Conservation (phyloP, 1,139 yeast genomes). For the Wickerhamomyces sp. region DNA sequence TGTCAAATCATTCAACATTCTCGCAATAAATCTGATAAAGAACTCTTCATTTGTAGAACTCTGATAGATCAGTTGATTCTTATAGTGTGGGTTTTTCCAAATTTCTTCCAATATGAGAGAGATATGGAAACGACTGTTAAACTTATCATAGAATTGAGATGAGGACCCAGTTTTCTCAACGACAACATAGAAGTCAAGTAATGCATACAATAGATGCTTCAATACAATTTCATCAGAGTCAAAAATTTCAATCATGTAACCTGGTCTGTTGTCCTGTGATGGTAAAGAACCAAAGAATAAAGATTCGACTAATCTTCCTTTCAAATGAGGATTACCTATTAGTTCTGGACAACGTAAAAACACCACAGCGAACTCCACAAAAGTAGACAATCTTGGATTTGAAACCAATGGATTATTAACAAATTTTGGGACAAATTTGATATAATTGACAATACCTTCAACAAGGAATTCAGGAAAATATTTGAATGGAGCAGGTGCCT, state of each 20-base stretch:
- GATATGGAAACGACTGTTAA: conserved; percentile 83
- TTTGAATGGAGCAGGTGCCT: conserved; percentile 74
- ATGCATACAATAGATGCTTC: conserved; percentile 69
- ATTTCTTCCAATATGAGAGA: conserved; percentile 77
- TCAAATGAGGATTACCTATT: conserved; percentile 89
- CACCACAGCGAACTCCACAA: conserved; percentile 68
- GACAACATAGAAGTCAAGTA: conserved; percentile 87
- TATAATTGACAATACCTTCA: conserved; percentile 77
- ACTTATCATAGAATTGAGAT: conserved; percentile 93
- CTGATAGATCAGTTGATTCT: conserved; percentile 62
- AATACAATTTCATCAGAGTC: conserved; percentile 57
- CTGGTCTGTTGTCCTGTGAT: conserved; percentile 53
- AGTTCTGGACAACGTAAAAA: conserved; percentile 81
- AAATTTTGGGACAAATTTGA: conserved; percentile 60
- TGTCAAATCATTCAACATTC: conserved; percentile 92
- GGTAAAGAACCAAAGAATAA: conserved; percentile 73
- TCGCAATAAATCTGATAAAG: conserved; percentile 86
- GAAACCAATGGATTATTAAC: conserved; percentile 53
- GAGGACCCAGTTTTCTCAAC: conserved; percentile 96
- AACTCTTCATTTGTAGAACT: conserved; percentile 68
- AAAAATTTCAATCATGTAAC: conserved; percentile 66
- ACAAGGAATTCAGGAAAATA: conserved; percentile 81
- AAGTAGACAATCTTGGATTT: conserved; percentile 48
- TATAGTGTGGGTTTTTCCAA: conserved; percentile 71
- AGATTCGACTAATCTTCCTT: conserved; percentile 76